Percentiles rank a stretch among this genome's conserved stretches.
phyloP scores from a whole-genome alignment of 225 moss, liverwort and hornwort species.

The Asterella californica region DNA sequence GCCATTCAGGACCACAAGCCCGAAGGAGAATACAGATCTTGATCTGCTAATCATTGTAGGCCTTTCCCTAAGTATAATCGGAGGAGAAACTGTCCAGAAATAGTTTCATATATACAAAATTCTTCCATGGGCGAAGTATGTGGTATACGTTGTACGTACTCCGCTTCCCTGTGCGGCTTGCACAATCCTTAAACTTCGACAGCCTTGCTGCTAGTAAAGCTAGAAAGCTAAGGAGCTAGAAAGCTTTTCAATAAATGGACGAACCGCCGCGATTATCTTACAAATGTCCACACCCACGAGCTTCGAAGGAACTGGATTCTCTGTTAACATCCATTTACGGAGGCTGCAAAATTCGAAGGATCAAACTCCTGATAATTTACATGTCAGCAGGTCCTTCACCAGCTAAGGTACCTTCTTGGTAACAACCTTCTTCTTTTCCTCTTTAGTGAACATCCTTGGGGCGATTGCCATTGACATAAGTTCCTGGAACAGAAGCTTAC shows the following conservation, averaged over 20 bases:
- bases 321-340: background rate
- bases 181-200: background rate
- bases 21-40: background rate
- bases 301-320: background rate
- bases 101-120: slow-evolving; percentile 14
- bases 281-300: background rate
- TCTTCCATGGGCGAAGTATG: background rate
- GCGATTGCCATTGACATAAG: slow-evolving; percentile 97
- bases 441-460: slow-evolving; percentile 90
- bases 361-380: slow-evolving; percentile 10
- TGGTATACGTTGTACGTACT: background rate
- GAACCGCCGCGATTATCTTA: slow-evolving; percentile 1
- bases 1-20: background rate
- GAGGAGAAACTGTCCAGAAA: background rate
- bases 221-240: background rate
- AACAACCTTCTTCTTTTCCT: slow-evolving; percentile 49
- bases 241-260: background rate
- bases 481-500: slow-evolving; percentile 96
- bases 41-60: background rate
- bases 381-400: background rate
- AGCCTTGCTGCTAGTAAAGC: background rate
- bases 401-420: slow-evolving; percentile 19
- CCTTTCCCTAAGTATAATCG: background rate
- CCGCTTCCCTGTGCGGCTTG: background rate
- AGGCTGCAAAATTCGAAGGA: slow-evolving; percentile 1